Percentiles rank a stretch among this genome's conserved stretches.
phyloP scores from a whole-genome alignment of 164 flowering plant species.

The Piper betle region DNA sequence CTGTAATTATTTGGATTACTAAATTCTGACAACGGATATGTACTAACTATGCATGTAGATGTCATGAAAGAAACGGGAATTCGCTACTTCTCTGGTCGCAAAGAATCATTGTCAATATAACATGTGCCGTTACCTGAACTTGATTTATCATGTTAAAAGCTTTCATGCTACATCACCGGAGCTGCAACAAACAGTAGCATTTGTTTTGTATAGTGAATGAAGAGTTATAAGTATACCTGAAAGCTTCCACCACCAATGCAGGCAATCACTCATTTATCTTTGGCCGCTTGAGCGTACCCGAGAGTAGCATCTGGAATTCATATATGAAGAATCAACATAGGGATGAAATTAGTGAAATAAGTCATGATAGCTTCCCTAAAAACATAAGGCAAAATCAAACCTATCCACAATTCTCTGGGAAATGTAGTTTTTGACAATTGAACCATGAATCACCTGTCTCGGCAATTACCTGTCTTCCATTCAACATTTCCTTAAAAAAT shows the following conservation, averaged over 20 bases:
- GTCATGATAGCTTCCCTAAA: not conserved
- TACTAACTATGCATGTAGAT: too few species aligned
- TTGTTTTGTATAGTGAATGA: too few species aligned
- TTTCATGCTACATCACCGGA: too few species aligned
- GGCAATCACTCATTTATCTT: constrained; percentile 69
- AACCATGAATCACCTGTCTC: constrained; percentile 96
- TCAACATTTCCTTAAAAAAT: constrained; percentile 40
- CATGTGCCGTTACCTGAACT: constrained; percentile 68
- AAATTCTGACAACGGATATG: too few species aligned
- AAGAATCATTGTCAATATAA: constrained; percentile 65
- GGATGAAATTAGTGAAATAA: too few species aligned
- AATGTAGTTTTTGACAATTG: constrained; percentile 67
- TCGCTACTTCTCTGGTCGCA: constrained; percentile 49
- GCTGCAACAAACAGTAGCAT: too few species aligned
- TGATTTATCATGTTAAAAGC: not conserved
- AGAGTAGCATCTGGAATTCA: constrained; percentile 86
- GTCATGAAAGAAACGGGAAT: too few species aligned
- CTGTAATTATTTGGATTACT: too few species aligned
- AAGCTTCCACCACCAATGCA: constrained; percentile 87
- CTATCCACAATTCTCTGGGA: constrained; percentile 78
- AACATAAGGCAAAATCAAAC: not conserved
- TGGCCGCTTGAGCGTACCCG: constrained; percentile 79
- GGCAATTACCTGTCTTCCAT: constrained; percentile 60
- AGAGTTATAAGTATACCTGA: too few species aligned
- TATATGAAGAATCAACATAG: constrained; percentile 33